Base-by-base conservation (phyloP, 306 rosid genomes). In the Glycyrrhiza uralensis region DNA sequence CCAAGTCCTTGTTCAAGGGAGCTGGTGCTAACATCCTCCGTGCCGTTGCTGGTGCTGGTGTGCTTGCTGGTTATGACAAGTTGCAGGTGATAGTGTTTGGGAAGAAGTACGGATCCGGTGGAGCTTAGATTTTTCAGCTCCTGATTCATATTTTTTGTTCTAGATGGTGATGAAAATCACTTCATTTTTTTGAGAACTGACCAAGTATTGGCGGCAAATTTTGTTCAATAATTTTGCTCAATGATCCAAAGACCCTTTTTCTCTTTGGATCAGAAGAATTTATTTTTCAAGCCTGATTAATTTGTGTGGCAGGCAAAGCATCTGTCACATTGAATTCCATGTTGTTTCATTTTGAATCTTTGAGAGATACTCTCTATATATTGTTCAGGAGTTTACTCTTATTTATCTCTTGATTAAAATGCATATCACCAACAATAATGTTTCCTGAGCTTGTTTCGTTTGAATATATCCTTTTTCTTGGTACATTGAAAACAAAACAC, bases 21-120 rank as follows among this genome's bases (percentile, higher is more conserved):
- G 96, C 95, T 5, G 96, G 98, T 46, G 98, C 98, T 0, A 92
- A 90, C 85, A 92, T 90, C 70, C 92, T 92, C 4, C 96, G 92
- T 69, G 96, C 92, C 2, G 78, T 92, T 12, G 95, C 98, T 0
- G 96, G 96, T 46, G 95, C 96, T 56, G 98, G 96, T 83, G 98
- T 92, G 62, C 98, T 92, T 0, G 89, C 98, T 1, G 98, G 96
- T 60, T 92, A 92, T 5, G 98, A 92, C 60, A 89, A 92, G 86
- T 47, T 90, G 14, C 95, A 92, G 91, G 84, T 88, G 15, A 1
- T 92, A 0, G 72, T 92, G 7, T 83, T 89, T 1, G 96, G 96
- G 0, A 92, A 92, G 92, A 92, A 90, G 77, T 90, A 86, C 1
- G 96, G 98, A 54, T 86, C 95, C 0, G 96, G 96, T 28, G 90